A percentile compares a stretch with the other conserved stretches of the same genome.
These are phyloP conservation scores for Onygena corvina DNA, from an alignment of 2,329 filamentous ascomycete species.

Conservation along the genomic window DNA sequence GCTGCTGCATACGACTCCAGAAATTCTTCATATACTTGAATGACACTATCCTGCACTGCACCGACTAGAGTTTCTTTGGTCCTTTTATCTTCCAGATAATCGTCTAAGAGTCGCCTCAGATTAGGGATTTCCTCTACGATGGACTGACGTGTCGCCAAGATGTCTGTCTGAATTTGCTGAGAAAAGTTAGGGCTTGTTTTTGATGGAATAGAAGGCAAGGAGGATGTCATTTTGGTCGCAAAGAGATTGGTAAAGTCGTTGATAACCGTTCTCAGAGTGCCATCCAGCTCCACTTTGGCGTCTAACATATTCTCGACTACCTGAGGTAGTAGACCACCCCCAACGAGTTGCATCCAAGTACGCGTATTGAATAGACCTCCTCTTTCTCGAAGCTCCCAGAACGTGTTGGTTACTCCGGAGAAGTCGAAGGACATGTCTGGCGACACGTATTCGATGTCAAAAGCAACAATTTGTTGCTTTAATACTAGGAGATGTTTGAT, in stretches of 20 bases:
- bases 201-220: conserved; percentile 23
- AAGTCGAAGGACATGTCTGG: conserved; percentile 56
- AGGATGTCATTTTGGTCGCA: conserved; percentile 45
- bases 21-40: conserved; percentile 53
- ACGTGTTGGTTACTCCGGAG: conserved; percentile 52
- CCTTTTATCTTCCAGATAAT: conserved; percentile 52
- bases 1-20: conserved; percentile 43
- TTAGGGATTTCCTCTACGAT: conserved; percentile 48
- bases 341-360: conserved; percentile 48
- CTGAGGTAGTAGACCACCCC: conserved; percentile 47
- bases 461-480: conserved; percentile 89
- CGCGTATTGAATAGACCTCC: conserved; percentile 55
- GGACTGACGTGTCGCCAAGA: conserved; percentile 40
- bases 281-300: conserved; percentile 56
- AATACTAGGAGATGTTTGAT: conserved; percentile 89
- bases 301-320: conserved; percentile 62
- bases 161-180: conserved; percentile 23
- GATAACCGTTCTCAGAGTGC: conserved; percentile 49
- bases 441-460: conserved; percentile 73
- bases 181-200: conserved; percentile 4
- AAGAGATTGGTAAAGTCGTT: conserved; percentile 53
- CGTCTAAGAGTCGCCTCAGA: conserved; percentile 46
- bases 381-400: conserved; percentile 54
- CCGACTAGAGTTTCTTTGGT: conserved; percentile 55
- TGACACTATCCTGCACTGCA: conserved; percentile 52